phyloP scores from a whole-genome alignment of 306 rosid species.

The Cicer judaicum region DNA sequence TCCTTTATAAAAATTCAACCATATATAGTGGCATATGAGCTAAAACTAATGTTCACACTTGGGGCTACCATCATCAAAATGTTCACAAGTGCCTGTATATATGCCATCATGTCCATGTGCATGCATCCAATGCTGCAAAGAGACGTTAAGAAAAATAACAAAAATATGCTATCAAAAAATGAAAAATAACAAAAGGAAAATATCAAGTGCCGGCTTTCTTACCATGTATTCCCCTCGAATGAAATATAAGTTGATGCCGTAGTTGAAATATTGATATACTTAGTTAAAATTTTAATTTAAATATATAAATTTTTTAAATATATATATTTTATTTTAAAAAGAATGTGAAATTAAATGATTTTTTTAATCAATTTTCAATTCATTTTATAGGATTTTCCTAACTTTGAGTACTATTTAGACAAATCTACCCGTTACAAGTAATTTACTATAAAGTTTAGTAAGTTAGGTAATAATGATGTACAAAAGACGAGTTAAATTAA shows the following conservation, averaged over 20 bases:
- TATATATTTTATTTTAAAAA: too few species aligned
- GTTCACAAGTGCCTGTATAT: conserved; percentile 36
- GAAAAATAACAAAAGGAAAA: conserved; percentile 39
- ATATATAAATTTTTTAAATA: too few species aligned
- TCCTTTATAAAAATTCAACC: conserved; percentile 6
- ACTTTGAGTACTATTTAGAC: conserved; percentile 19
- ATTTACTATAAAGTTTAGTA: conserved; percentile 23
- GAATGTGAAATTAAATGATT: neutral
- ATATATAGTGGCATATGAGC: neutral
- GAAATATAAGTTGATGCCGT: too few species aligned
- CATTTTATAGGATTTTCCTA: conserved; percentile 43
- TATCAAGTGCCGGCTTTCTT: conserved; percentile 48
- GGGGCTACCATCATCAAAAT: conserved; percentile 41
- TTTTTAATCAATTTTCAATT: conserved; percentile 14
- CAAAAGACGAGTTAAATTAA: too few species aligned
- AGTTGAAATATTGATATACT: too few species aligned
- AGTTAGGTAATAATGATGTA: neutral
- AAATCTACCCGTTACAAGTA: conserved; percentile 3
- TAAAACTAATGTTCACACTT: neutral
- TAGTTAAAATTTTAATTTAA: too few species aligned
- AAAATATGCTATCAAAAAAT: conserved; percentile 31
- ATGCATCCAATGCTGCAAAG: conserved; percentile 41
- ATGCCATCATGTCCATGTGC: conserved; percentile 53
- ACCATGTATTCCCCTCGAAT: too few species aligned
- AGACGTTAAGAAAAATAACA: conserved; percentile 40